Conservation (phyloP, 179 eudicot genomes). For the Silene coronaria region DNA sequence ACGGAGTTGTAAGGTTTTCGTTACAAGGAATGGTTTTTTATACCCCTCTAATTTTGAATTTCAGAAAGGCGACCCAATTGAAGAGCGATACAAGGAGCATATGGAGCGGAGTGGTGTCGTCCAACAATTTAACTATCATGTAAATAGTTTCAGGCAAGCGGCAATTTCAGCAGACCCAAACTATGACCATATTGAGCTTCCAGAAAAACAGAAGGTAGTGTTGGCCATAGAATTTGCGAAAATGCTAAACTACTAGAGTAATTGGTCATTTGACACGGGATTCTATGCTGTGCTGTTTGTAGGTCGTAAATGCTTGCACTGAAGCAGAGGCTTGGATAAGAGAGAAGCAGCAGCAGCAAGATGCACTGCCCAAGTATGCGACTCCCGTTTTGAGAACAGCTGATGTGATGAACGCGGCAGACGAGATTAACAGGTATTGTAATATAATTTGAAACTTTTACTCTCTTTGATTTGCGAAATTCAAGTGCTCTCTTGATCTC, state of each 20-base stretch:
- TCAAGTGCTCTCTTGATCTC: too few species aligned
- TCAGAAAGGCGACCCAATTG: conserved; percentile 88
- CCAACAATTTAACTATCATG: conserved; percentile 43
- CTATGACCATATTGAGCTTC: conserved; percentile 72
- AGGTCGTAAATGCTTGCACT: conserved; percentile 65
- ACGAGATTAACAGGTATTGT: conserved; percentile 66
- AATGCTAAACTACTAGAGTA: not conserved
- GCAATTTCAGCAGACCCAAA: conserved; percentile 61
- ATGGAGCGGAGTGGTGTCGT: conserved; percentile 51
- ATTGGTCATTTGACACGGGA: not conserved
- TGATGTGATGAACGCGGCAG: conserved; percentile 61
- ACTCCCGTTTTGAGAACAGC: conserved; percentile 54
- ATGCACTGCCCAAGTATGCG: conserved; percentile 64
- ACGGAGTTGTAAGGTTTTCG: not conserved
- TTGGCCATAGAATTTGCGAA: not conserved
- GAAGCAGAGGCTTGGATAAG: conserved; percentile 87
- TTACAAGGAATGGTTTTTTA: not conserved
- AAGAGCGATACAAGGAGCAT: conserved; percentile 71
- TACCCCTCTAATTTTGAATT: not conserved
- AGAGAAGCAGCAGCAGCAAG: conserved; percentile 75
- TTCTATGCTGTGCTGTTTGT: not conserved
- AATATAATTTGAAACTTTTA: not conserved
- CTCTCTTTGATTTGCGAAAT: not conserved
- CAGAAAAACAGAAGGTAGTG: conserved; percentile 77
- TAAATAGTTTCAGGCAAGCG: conserved; percentile 66